Percentiles rank a stretch among this genome's conserved stretches.
phyloP scores from a whole-genome alignment of 306 rosid genomes.

The Abrus pulchellus region DNA sequence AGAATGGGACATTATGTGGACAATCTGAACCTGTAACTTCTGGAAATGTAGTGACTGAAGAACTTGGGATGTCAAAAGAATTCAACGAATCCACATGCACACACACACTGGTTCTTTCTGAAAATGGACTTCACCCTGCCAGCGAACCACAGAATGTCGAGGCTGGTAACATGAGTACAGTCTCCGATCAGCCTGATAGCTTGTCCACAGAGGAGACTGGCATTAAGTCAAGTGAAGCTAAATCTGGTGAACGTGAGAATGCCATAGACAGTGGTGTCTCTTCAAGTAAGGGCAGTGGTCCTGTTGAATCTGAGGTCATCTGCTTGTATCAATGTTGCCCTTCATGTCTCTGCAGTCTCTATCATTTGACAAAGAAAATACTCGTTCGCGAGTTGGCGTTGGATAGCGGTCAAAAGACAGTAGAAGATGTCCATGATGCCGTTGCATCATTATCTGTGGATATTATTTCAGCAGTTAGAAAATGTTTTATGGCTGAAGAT shows the following conservation, averaged over 20 bases:
- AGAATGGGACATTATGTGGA: conserved; percentile 55
- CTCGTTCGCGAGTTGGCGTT: conserved; percentile 54
- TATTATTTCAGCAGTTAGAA: conserved; percentile 74
- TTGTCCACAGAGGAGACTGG: conserved; percentile 46
- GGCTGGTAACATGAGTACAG: conserved; percentile 36
- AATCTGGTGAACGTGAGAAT: conserved; percentile 43
- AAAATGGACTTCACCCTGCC: conserved; percentile 45
- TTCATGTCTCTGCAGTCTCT: conserved; percentile 64
- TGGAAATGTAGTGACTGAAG: conserved; percentile 38
- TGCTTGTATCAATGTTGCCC: conserved; percentile 84
- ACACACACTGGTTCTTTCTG: conserved; percentile 45
- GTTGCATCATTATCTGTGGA: conserved; percentile 77
- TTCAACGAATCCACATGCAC: conserved; percentile 49
- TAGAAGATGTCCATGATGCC: conserved; percentile 80
- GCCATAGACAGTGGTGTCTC: conserved; percentile 44
- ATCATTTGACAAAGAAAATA: conserved; percentile 54
- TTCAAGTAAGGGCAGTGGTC: conserved; percentile 48
- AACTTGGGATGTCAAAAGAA: conserved; percentile 41
- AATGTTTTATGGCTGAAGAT: conserved; percentile 53
- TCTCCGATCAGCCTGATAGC: conserved; percentile 43
- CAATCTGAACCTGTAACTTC: conserved; percentile 41
- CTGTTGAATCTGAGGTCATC: conserved; percentile 54
- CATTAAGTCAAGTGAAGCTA: conserved; percentile 38
- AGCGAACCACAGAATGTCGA: conserved; percentile 46
- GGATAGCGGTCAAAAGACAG: conserved; percentile 56